Conservation (phyloP, 2,329 filamentous ascomycete species). For the Ilyonectria mors-panacis region DNA sequence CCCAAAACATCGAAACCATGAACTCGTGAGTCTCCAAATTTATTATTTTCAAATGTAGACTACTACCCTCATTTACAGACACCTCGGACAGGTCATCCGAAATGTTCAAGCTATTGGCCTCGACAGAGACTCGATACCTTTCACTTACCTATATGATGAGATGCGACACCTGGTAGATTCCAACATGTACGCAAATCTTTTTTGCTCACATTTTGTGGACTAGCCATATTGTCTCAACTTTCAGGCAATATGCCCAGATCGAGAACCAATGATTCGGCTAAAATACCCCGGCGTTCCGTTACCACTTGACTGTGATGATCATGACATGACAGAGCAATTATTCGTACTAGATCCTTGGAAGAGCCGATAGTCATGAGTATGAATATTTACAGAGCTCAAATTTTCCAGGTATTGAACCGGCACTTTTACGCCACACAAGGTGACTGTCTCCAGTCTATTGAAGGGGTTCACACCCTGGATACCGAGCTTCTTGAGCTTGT, state of each 20-base stretch:
- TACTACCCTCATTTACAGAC: slow-evolving; percentile 2
- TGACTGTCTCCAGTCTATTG: slow-evolving; percentile 14
- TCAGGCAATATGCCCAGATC: slow-evolving; percentile 33
- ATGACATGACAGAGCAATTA: slow-evolving; percentile 28
- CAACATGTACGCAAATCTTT: slow-evolving; percentile 29
- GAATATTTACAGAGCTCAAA: slow-evolving; percentile 34
- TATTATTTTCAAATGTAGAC: neutral
- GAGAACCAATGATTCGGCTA: slow-evolving; percentile 29
- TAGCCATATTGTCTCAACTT: too few relatives aligned
- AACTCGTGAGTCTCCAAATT: slow-evolving; percentile 54
- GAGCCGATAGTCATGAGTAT: slow-evolving; percentile 37
- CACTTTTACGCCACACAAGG: slow-evolving; percentile 10
- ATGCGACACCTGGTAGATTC: slow-evolving; percentile 34
- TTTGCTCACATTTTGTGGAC: too few relatives aligned
- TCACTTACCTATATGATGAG: slow-evolving; percentile 29
- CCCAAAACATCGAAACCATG: slow-evolving; percentile 49
- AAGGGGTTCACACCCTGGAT: slow-evolving; percentile 22
- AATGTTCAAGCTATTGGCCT: slow-evolving; percentile 28
- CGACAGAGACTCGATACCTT: slow-evolving; percentile 23
- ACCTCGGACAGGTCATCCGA: slow-evolving; percentile 30
- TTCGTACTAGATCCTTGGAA: slow-evolving; percentile 22
- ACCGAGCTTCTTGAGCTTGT: slow-evolving; percentile 27
- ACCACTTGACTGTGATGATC: slow-evolving; percentile 34
- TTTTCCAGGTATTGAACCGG: slow-evolving; percentile 32
- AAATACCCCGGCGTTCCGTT: slow-evolving; percentile 32